Percentiles rank a stretch among this genome's conserved stretches.
Evolutionary conservation across 1,284 basidiomycete genomes (phyloP).

Genomic region (Pseudozyma sp.): DNA sequence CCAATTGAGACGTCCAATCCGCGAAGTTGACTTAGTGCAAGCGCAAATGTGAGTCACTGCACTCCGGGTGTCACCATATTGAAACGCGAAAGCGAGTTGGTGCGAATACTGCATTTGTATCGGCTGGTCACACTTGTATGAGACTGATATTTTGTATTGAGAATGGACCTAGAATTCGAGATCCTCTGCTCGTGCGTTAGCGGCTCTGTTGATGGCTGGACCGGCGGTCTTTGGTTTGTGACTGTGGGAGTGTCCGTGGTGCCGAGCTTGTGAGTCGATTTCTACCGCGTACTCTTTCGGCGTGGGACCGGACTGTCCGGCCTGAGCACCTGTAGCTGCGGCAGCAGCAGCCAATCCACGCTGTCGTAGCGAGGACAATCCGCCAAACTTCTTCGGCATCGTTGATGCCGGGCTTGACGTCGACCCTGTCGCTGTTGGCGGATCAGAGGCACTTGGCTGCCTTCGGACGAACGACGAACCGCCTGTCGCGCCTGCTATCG

Average conservation of each 20-base stretch:
- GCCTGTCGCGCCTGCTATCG: not conserved
- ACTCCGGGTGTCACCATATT: too few relatives aligned
- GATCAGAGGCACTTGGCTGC: not conserved
- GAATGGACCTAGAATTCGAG: slow-evolving; percentile 25
- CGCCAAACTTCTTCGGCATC: slow-evolving; percentile 27
- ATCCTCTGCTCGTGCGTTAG: slow-evolving; percentile 26
- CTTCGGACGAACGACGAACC: slow-evolving; percentile 13
- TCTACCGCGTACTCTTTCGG: slow-evolving; percentile 26
- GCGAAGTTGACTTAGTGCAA: too few relatives aligned
- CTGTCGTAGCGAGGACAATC: slow-evolving; percentile 34
- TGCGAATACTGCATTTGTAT: too few relatives aligned
- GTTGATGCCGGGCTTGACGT: slow-evolving; percentile 1
- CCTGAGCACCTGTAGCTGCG: not conserved
- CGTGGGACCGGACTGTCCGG: not conserved
- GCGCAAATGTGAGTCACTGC: too few relatives aligned
- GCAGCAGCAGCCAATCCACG: slow-evolving; percentile 34
- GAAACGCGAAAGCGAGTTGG: too few relatives aligned
- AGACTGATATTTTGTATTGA: too few relatives aligned
- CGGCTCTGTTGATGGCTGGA: slow-evolving; percentile 8
- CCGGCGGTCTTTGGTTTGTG: not conserved
- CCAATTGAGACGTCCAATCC: too few relatives aligned
- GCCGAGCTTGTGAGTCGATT: slow-evolving; percentile 17
- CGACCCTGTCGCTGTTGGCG: not conserved
- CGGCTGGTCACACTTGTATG: too few relatives aligned
- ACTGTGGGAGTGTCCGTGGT: slow-evolving; percentile 8